Evolutionary conservation across 805 yeast species (phyloP).

Genomic region (Yamadazyma scolyti): DNA sequence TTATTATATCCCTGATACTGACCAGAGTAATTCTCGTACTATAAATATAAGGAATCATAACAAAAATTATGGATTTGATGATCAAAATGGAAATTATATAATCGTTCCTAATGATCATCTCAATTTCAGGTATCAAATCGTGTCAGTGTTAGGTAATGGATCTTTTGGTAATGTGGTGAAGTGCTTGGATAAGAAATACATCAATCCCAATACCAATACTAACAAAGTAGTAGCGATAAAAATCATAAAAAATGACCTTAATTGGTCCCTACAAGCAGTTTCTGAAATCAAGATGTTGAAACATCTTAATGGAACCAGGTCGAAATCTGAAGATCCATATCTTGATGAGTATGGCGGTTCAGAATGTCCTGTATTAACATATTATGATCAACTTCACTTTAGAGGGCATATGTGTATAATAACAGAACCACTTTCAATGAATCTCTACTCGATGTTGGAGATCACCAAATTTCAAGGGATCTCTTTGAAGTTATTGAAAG

Average conservation of each 20-base stretch:
- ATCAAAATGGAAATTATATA: slow-evolving; percentile 58
- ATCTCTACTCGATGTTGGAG: slow-evolving; percentile 59
- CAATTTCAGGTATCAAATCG: slow-evolving; percentile 67
- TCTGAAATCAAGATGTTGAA: slow-evolving; percentile 70
- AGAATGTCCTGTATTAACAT: slow-evolving; percentile 41
- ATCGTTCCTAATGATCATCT: slow-evolving; percentile 63
- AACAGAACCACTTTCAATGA: slow-evolving; percentile 68
- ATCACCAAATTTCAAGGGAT: slow-evolving; percentile 49
- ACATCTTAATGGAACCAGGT: slow-evolving; percentile 27
- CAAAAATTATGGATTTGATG: slow-evolving; percentile 71
- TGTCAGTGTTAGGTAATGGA: slow-evolving; percentile 64
- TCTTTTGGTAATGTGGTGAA: slow-evolving; percentile 77
- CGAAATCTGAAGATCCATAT: slow-evolving; percentile 6
- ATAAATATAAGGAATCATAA: slow-evolving; percentile 36
- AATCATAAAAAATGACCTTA: slow-evolving; percentile 67
- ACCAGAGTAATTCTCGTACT: slow-evolving; percentile 9
- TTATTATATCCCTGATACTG: slow-evolving; percentile 46
- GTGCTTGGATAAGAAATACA: slow-evolving; percentile 60
- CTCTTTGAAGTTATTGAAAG: slow-evolving; percentile 33
- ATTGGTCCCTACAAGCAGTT: slow-evolving; percentile 74
- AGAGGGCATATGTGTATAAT: slow-evolving; percentile 80
- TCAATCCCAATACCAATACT: slow-evolving; percentile 1
- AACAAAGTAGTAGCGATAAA: slow-evolving; percentile 66
- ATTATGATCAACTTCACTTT: slow-evolving; percentile 69
- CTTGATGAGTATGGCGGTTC: slow-evolving; percentile 13